A percentile compares a stretch with the other conserved stretches of the same genome.
phyloP scores from a whole-genome alignment of 768 basidiomycete species.

The Coprinellus micaceus region DNA sequence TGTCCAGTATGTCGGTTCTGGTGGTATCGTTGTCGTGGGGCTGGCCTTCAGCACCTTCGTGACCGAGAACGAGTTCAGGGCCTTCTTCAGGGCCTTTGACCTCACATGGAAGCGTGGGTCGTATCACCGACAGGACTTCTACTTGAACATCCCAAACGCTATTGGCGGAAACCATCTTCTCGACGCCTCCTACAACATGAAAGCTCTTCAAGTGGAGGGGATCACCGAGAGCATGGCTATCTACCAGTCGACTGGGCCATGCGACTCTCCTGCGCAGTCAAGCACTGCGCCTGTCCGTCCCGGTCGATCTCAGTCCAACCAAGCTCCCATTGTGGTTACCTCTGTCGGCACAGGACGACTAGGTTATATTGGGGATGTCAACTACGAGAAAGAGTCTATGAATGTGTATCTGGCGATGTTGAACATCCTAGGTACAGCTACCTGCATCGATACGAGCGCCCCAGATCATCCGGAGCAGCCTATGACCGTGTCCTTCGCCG shows the following conservation, averaged over 20 bases:
- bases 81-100: constrained; percentile 29
- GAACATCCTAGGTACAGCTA: constrained; percentile 4
- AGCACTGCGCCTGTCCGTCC: no score
- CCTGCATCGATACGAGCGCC: background rate
- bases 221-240: constrained; percentile 27
- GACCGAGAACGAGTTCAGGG: constrained; percentile 18
- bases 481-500: background rate
- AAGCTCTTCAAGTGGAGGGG: constrained; percentile 33
- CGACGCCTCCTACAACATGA: constrained; percentile 36
- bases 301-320: background rate
- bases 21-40: constrained; percentile 35
- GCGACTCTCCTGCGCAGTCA: no score
- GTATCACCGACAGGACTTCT: constrained; percentile 37
- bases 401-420: constrained; percentile 31
- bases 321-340: constrained; percentile 26
- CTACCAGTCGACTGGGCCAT: constrained; percentile 20
- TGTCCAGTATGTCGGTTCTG: constrained; percentile 31
- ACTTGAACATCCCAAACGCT: constrained; percentile 26
- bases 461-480: background rate
- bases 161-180: constrained; percentile 29
- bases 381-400: constrained; percentile 22
- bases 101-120: constrained; percentile 36
- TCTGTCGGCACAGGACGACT: constrained; percentile 27
- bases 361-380: constrained; percentile 35
- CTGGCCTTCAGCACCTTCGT: constrained; percentile 30